Evolutionary conservation across 371 early-diverging fungal genomes (phyloP).

Genomic region (Apophysomyces sp.): DNA sequence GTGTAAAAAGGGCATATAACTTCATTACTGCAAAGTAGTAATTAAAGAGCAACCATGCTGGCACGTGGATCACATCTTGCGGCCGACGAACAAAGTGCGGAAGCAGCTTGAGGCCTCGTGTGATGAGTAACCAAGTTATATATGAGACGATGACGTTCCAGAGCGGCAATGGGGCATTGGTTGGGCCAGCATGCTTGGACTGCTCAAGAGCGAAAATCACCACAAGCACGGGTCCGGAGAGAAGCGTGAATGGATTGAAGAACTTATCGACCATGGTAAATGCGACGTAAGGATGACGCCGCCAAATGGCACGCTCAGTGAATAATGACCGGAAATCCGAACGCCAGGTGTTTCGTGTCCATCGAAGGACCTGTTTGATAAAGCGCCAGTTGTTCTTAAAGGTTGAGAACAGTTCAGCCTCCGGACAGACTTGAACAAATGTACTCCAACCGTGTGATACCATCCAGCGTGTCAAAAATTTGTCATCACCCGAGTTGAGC

Average conservation of each 20-base stretch:
- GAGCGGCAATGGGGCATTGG: conserved; percentile 19
- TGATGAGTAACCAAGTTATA: conserved; percentile 60
- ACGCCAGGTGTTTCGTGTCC: conserved; percentile 82
- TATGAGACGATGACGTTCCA: conserved; percentile 62
- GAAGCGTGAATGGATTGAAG: conserved; percentile 71
- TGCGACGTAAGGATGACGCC: conserved; percentile 71
- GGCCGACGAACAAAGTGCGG: conserved; percentile 63
- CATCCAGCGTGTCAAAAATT: conserved; percentile 79
- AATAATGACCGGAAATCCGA: conserved; percentile 70
- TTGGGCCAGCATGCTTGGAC: conserved; percentile 4
- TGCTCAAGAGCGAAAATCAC: conserved; percentile 10
- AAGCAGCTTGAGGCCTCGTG: conserved; percentile 57
- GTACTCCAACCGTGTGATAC: conserved; percentile 72
- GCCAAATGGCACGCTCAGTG: conserved; percentile 65
- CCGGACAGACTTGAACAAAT: conserved; percentile 71
- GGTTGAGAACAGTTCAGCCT: conserved; percentile 70
- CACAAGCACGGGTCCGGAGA: conserved; percentile 69
- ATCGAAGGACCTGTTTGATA: conserved; percentile 67
- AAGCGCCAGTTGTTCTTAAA: conserved; percentile 82
- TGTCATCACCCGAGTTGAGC: conserved; percentile 77
- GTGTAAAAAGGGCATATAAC: conserved; percentile 58
- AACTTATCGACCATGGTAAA: conserved; percentile 79
- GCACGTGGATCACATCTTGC: conserved; percentile 59
- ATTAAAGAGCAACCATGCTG: conserved; percentile 65
- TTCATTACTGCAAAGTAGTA: conserved; percentile 70